These are phyloP conservation scores for Fusarium sp. DNA, from an alignment of 2,329 filamentous ascomycete genomes.

Conservation along the genomic window DNA sequence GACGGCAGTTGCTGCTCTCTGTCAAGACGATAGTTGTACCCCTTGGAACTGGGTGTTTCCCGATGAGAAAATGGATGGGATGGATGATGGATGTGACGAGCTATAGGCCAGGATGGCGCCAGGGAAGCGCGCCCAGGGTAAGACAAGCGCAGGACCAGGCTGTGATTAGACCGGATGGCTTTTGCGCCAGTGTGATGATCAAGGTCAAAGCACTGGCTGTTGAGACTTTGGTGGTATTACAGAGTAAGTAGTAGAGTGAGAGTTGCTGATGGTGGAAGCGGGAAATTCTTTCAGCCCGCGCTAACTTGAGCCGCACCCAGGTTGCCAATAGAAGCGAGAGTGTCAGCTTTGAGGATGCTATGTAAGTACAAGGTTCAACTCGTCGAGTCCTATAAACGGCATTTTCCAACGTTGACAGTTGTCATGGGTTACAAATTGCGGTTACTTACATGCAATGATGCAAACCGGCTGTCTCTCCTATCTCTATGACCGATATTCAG, in stretches of 20 bases:
- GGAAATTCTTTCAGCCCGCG: neutral
- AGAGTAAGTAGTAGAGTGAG: neutral
- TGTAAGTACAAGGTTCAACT: neutral
- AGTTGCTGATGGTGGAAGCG: neutral
- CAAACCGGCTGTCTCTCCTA: neutral
- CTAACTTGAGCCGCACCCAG: constrained; percentile 1
- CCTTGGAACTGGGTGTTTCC: neutral
- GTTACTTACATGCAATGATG: neutral
- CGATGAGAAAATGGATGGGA: neutral
- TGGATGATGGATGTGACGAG: neutral
- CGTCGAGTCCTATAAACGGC: neutral
- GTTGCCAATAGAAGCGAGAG: neutral
- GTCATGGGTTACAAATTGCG: neutral
- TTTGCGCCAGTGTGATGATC: neutral
- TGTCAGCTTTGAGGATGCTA: neutral
- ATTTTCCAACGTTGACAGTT: neutral
- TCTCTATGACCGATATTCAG: neutral
- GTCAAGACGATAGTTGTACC: neutral
- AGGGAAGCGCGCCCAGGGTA: constrained; percentile 19
- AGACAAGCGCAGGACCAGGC: constrained; percentile 21
- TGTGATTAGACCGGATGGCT: neutral
- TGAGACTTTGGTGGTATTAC: neutral
- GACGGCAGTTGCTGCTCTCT: neutral
- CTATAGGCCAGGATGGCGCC: constrained; percentile 19
- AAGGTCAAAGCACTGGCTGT: neutral